phyloP scores from a whole-genome alignment of 2,329 filamentous ascomycete species.

The Fusarium sp. region DNA sequence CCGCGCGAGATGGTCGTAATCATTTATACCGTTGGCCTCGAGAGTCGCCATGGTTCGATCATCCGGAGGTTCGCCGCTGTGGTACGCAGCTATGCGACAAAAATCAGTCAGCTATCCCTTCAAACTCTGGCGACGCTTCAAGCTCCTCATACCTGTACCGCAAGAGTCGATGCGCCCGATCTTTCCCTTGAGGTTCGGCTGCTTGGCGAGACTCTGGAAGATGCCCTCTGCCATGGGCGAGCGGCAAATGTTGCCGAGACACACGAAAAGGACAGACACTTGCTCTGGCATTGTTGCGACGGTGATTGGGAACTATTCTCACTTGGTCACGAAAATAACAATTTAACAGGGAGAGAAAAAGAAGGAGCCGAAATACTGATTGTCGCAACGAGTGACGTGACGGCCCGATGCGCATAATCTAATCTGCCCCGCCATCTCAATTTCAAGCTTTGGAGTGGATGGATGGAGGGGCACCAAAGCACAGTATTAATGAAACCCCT shows the following conservation, averaged over 20 bases:
- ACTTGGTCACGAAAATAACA: neutral
- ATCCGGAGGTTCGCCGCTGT: constrained; percentile 83
- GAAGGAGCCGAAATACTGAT: constrained; percentile 40
- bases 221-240: constrained; percentile 98
- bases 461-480: constrained; percentile 41
- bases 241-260: constrained; percentile 94
- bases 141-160: constrained; percentile 74
- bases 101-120: constrained; percentile 16
- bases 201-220: constrained; percentile 79
- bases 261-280: constrained; percentile 91
- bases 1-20: constrained; percentile 83
- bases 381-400: constrained; percentile 47
- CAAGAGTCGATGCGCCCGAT: constrained; percentile 86
- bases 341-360: constrained; percentile 23
- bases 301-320: neutral
- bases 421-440: constrained; percentile 47
- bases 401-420: constrained; percentile 46
- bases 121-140: neutral
- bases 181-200: constrained; percentile 70
- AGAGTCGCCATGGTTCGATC: constrained; percentile 87
- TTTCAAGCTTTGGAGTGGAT: constrained; percentile 41
- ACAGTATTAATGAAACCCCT: constrained; percentile 9
- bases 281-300: constrained; percentile 56
- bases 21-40: constrained; percentile 78
- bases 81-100: constrained; percentile 77